phyloP scores from a whole-genome alignment of 768 basidiomycete species.

The Rhodotorula paludigena region DNA sequence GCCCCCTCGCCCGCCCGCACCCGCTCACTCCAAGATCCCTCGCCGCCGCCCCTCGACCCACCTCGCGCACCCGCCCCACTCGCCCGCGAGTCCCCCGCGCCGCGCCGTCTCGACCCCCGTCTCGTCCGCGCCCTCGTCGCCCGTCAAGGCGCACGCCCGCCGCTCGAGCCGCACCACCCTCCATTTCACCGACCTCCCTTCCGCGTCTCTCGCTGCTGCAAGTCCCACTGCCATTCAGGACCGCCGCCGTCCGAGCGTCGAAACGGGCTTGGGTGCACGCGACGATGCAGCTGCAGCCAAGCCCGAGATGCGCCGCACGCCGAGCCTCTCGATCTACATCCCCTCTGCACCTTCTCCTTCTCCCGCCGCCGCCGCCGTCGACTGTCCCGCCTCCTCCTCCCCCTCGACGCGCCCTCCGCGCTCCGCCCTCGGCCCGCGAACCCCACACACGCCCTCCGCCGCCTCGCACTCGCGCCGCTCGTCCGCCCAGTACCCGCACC shows the following conservation, averaged over 20 bases:
- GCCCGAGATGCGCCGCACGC: not conserved
- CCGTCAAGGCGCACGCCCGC: not conserved
- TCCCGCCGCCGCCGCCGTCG: not conserved
- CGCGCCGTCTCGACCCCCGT: not conserved
- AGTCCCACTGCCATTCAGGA: not conserved
- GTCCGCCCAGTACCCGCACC: not conserved
- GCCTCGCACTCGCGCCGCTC: not conserved
- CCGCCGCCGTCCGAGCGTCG: not conserved
- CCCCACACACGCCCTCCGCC: not conserved
- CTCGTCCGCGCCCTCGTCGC: not conserved
- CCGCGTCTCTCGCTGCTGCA: not conserved
- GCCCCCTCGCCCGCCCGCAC: no score
- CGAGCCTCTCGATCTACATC: not conserved
- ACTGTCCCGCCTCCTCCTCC: not conserved
- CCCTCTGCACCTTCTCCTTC: not conserved
- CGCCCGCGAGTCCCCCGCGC: not conserved
- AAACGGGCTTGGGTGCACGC: no score
- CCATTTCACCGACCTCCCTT: not conserved
- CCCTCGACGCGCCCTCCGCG: not conserved
- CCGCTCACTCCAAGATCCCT: slow-evolving; percentile 22
- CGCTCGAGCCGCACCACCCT: not conserved
- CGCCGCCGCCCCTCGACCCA: slow-evolving; percentile 16
- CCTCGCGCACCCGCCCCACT: not conserved
- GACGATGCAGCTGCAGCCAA: fast-evolving
- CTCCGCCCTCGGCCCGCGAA: no score